These are phyloP conservation scores for Lachancea nothofagi DNA, from an alignment of 805 yeast species.

Conservation along the genomic window DNA sequence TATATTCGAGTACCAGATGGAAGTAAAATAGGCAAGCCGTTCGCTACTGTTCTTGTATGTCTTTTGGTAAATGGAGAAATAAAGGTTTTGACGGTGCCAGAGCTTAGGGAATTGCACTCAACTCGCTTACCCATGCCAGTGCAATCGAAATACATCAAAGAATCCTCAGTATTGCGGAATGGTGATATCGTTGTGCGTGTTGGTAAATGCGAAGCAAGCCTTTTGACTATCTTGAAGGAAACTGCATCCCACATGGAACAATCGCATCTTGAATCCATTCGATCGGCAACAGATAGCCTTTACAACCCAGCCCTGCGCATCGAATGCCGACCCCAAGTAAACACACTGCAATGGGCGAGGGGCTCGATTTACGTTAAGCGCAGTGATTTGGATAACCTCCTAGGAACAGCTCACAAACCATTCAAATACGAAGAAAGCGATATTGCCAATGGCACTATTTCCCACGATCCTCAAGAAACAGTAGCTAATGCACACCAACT, in stretches of 20 bases:
- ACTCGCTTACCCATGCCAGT: constrained; percentile 41
- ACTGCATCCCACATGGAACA: constrained; percentile 39
- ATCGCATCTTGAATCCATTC: constrained; percentile 4
- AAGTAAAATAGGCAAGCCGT: constrained; percentile 22
- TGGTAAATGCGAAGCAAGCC: constrained; percentile 47
- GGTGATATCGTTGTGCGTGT: constrained; percentile 57
- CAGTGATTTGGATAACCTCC: constrained; percentile 55
- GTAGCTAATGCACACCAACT: constrained; percentile 14
- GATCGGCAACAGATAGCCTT: constrained; percentile 45
- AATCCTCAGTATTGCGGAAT: constrained; percentile 44
- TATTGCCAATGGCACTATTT: constrained; percentile 43
- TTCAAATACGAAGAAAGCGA: constrained; percentile 56
- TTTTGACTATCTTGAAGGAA: constrained; percentile 44
- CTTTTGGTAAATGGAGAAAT: constrained; percentile 44
- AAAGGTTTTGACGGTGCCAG: constrained; percentile 49
- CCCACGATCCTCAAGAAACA: constrained; percentile 23
- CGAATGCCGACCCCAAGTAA: constrained; percentile 75
- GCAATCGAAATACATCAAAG: constrained; percentile 37
- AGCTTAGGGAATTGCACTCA: constrained; percentile 52
- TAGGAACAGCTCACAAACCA: constrained; percentile 68
- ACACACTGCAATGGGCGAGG: constrained; percentile 80
- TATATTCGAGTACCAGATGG: constrained; percentile 20
- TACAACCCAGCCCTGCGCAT: constrained; percentile 63
- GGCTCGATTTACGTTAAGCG: constrained; percentile 61
- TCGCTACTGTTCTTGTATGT: constrained; percentile 45